phyloP scores from a whole-genome alignment of 129 eudicot genomes.

The Rutidosis leptorrhynchoides region DNA sequence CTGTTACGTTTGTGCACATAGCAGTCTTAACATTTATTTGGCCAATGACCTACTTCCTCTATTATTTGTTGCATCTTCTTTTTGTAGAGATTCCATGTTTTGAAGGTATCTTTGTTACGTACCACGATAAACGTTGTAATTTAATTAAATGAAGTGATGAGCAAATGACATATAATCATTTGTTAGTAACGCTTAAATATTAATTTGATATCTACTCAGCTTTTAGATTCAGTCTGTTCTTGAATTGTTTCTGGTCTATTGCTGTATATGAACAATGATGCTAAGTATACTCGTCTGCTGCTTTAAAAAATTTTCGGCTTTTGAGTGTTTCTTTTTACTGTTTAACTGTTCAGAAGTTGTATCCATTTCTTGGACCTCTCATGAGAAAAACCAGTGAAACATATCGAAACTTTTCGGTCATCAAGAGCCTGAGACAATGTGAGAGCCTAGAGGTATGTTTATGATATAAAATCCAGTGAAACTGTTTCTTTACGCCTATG shows the following conservation, averaged over 20 bases:
- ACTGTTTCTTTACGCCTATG: not conserved
- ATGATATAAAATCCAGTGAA: too few species aligned
- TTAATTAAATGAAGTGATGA: not conserved
- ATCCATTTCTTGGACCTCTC: slow-evolving; percentile 95
- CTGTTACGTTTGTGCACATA: not conserved
- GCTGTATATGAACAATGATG: not conserved
- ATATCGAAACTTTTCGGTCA: slow-evolving; percentile 71
- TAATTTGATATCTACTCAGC: not conserved
- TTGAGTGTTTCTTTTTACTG: slow-evolving; percentile 1
- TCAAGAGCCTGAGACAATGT: slow-evolving; percentile 78
- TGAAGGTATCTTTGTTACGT: not conserved
- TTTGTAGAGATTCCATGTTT: not conserved
- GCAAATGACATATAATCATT: slow-evolving; percentile 2
- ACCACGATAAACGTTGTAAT: not conserved
- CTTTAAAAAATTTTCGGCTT: not conserved
- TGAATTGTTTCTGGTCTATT: not conserved
- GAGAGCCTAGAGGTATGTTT: slow-evolving; percentile 78
- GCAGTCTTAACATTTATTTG: not conserved
- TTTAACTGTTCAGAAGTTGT: slow-evolving; percentile 62
- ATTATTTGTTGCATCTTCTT: not conserved
- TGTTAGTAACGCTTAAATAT: slow-evolving; percentile 3
- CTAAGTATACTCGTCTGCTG: not conserved
- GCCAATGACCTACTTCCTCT: not conserved
- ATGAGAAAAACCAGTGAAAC: slow-evolving; percentile 80
- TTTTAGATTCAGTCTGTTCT: not conserved